Base-by-base conservation (phyloP, 345 rosid genomes). In the Raphanus raphanistrum region DNA sequence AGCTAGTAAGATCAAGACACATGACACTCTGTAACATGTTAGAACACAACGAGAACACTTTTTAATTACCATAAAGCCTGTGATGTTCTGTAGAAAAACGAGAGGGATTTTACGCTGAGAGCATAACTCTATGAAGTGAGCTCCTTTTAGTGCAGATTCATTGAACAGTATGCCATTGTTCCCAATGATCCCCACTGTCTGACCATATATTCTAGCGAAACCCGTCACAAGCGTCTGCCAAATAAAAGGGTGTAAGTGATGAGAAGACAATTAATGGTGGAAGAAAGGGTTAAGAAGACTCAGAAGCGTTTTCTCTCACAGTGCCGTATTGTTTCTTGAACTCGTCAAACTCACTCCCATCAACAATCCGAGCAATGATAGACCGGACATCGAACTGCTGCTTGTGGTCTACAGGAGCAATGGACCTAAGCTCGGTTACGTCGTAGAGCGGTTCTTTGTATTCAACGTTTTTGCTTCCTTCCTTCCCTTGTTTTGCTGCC, bases 261-360 rank as follows among this genome's bases (percentile, higher is more conserved):
- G 74, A 29, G 43, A 38, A 16, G 0, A 3, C 15, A 8, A 38
- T 21, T 38, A 38, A 38, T 2, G 45, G 8, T 2, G 68, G 28
- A 5, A 35, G 13, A 26, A 65, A 74, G 29, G 28, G 73, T 38
- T 4, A 10, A 21, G 21, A 54, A 27, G 65, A 28, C 61, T 45
- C 43, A 26, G 59, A 15, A 57, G n/a, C 16, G 74, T 76, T 85
- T 38, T 9, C 90, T 9, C 90, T 97, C 70, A 92, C 97, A 77
- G 90, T 90, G 86, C 98, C 98, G 71, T 89, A 94, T 82, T 87
- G 78, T 85, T 90, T 94, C 89, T 94, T 94, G 92, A 94, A 92
- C 79, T 94, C 98, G 60, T 94, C 97, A 79, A 94, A 94, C 77
- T 92, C 97, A 77, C 98, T 92, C 43, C 97, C 97, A 85, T 94